Base-by-base conservation (phyloP, 805 yeast species). In the Lipomyces orientalis region DNA sequence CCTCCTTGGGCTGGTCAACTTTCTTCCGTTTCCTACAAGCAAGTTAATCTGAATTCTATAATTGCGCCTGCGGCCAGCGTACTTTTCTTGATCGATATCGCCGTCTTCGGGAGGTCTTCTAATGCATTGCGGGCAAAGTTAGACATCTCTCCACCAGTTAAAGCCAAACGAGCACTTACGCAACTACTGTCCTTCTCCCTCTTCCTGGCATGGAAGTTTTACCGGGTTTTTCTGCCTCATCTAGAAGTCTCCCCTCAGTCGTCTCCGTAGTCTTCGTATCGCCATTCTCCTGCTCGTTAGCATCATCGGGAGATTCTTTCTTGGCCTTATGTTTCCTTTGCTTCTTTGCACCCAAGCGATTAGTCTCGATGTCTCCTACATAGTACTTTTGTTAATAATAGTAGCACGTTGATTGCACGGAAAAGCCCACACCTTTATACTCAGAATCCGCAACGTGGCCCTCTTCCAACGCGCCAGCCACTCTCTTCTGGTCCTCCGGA, bases 361-460 rank as follows among this genome's bases (percentile, higher is more conserved):
- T 63, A 16, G 52, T 16, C 37, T 25, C n/a, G n/a, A 68, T 54
- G 54, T 68, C 69, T 10, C 55, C 55, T 52, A 52, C 34, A 52
- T 8, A 14, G 6, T 16, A 25, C 4, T 25, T 25, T 25, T 31
- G 34, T 25, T 52, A 52, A 25, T 52, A 25, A 31, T 31, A 52
- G n/a, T 6, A 52, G 31, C 34, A 8, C 34, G 12, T 52, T n/a
- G n/a, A 52, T 2, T 52, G 16, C n/a, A n/a, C 54, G 14, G 29
- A 25, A n/a, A n/a, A 12, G n/a, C 31, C 4, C 33, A 4, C 22
- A 14, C 72, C 72, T 12, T 59, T 60, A 46, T 52, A 68, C n/a
- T 58, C 64, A 1, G 49, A 51, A 49, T 69, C 72, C 19, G 49
- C 64, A 16, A 69, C 71, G 65, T 69, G 72, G 16, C 72, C 72